phyloP scores from a whole-genome alignment of 192 early-diverging fungal species.

The Piromyces finnis region DNA sequence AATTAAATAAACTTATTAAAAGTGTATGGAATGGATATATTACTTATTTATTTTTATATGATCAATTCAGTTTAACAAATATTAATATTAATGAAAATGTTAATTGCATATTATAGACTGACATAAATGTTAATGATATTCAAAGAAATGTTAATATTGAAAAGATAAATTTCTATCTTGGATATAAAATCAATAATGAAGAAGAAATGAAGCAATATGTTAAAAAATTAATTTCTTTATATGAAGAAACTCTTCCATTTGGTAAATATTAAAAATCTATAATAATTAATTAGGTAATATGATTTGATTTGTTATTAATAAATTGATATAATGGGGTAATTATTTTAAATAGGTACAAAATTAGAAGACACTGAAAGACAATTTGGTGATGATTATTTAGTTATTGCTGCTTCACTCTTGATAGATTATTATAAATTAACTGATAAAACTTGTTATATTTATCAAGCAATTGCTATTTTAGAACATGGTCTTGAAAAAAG shows the following conservation, averaged over 20 bases:
- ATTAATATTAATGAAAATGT: too few relatives aligned
- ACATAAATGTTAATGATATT: slow-evolving; percentile 2
- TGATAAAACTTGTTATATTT: background rate
- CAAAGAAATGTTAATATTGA: slow-evolving; percentile 3
- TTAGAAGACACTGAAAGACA: slow-evolving; percentile 55
- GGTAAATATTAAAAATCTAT: slow-evolving; percentile 18
- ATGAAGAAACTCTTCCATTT: slow-evolving; percentile 17
- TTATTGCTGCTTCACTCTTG: slow-evolving; percentile 37
- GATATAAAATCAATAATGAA: background rate
- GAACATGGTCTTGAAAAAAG: slow-evolving; percentile 58
- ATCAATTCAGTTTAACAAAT: too few relatives aligned
- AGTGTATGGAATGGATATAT: slow-evolving; percentile 7
- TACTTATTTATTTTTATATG: too few relatives aligned
- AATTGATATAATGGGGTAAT: too few relatives aligned
- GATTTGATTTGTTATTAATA: too few relatives aligned
- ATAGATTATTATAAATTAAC: slow-evolving; percentile 18
- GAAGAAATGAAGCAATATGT: slow-evolving; percentile 7
- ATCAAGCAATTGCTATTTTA: slow-evolving; percentile 36
- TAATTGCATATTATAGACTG: background rate
- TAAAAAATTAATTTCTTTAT: slow-evolving; percentile 14
- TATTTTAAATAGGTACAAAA: slow-evolving; percentile 11
- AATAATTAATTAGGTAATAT: too few relatives aligned
- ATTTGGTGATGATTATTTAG: slow-evolving; percentile 58
- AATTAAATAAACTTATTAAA: slow-evolving; percentile 1
- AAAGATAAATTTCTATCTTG: background rate